Evolutionary conservation across 768 basidiomycete species (phyloP).

Genomic region (Russula emetica): DNA sequence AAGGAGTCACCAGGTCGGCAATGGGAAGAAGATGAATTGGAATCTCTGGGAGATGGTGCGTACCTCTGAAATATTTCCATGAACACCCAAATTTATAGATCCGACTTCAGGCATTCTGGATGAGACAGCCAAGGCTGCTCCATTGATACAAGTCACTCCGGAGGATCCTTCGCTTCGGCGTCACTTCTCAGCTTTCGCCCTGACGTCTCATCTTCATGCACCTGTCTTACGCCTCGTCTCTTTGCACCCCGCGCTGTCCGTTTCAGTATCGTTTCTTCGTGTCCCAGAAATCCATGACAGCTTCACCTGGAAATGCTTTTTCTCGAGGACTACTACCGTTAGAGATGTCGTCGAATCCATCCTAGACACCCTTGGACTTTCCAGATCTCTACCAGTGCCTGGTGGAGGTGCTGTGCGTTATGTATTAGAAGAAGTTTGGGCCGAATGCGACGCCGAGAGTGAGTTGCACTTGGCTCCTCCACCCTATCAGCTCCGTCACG

Average conservation of each 20-base stretch:
- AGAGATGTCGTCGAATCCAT: constrained; percentile 50
- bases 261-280: constrained; percentile 54
- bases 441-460: constrained; percentile 52
- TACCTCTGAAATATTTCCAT: constrained; percentile 17
- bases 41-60: constrained; percentile 58
- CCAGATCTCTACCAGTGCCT: constrained; percentile 59
- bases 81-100: constrained; percentile 15
- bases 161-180: constrained; percentile 38
- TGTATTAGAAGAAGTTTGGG: constrained; percentile 66
- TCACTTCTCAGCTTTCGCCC: constrained; percentile 65
- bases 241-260: constrained; percentile 53
- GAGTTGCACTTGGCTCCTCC: constrained; percentile 29
- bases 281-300: constrained; percentile 77
- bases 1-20: constrained; percentile 52
- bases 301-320: constrained; percentile 60
- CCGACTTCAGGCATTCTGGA: constrained; percentile 47
- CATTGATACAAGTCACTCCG: constrained; percentile 45
- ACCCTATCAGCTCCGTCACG: neutral
- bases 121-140: constrained; percentile 44
- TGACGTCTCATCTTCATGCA: constrained; percentile 62
- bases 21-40: constrained; percentile 72
- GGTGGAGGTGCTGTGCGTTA: constrained; percentile 71
- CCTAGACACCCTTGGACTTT: constrained; percentile 62
- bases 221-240: constrained; percentile 70
- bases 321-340: constrained; percentile 54